Conservation (phyloP, 768 basidiomycete genomes). For the Jaapia argillacea region DNA sequence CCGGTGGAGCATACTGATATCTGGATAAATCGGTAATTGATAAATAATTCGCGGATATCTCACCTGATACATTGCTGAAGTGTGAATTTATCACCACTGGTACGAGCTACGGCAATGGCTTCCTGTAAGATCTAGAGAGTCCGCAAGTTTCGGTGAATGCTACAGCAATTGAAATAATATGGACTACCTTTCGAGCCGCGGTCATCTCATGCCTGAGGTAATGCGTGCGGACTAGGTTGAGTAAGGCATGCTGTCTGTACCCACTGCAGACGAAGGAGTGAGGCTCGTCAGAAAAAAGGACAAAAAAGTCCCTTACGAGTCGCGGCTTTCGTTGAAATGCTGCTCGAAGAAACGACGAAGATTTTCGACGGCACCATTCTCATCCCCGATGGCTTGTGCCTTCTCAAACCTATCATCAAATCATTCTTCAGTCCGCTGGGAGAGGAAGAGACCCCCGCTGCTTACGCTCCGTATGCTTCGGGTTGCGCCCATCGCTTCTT, state of each 20-base stretch:
- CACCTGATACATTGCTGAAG: conserved; percentile 77
- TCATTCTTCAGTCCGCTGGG: not conserved
- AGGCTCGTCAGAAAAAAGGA: not conserved
- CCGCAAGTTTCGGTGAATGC: too few relatives aligned
- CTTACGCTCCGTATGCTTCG: conserved; percentile 51
- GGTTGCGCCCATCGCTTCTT: conserved; percentile 56
- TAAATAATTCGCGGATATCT: conserved; percentile 5
- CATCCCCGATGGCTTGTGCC: conserved; percentile 55
- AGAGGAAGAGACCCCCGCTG: not conserved
- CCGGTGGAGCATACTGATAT: conserved; percentile 57
- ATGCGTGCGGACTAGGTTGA: conserved; percentile 73
- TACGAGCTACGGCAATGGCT: conserved; percentile 70
- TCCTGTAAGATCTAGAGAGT: conserved; percentile 55
- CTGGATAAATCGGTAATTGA: not conserved
- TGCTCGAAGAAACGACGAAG: conserved; percentile 79
- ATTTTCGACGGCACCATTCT: conserved; percentile 57
- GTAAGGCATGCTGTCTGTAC: conserved; percentile 68
- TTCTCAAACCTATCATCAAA: conserved; percentile 49
- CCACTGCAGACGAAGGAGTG: conserved; percentile 33
- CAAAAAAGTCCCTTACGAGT: conserved; percentile 48
- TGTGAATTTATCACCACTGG: conserved; percentile 57
- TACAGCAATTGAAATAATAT: too few relatives aligned
- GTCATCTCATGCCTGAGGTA: conserved; percentile 58
- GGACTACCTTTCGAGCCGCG: conserved; percentile 55
- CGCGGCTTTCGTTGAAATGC: conserved; percentile 66